Conservation (phyloP, 1,284 basidiomycete species). For the Leccinum huronense region DNA sequence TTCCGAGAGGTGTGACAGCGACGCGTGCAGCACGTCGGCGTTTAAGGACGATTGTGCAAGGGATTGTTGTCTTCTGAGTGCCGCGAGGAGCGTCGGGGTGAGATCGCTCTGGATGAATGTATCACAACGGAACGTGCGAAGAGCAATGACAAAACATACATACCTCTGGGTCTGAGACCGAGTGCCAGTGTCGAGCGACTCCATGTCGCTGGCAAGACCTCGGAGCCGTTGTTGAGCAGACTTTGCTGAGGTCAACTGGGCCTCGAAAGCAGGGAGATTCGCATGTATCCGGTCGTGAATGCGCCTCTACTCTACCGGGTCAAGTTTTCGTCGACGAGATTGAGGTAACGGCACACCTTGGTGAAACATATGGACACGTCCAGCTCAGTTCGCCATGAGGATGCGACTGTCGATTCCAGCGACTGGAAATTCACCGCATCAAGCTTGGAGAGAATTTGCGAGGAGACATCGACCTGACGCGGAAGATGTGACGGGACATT, state of each 20-base stretch:
- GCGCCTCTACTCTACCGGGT: conserved; percentile 43
- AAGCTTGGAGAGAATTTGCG: conserved; percentile 64
- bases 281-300: conserved; percentile 68
- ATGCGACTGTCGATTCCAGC: conserved; percentile 56
- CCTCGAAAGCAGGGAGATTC: conserved; percentile 61
- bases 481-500: conserved; percentile 68
- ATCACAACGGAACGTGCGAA: conserved; percentile 9
- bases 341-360: conserved; percentile 46
- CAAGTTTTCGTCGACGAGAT: conserved; percentile 5
- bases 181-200: conserved; percentile 41
- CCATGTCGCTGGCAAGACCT: conserved; percentile 52
- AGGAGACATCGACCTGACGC: conserved; percentile 61
- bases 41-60: conserved; percentile 61
- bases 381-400: conserved; percentile 69
- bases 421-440: conserved; percentile 57
- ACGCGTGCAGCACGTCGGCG: conserved; percentile 47
- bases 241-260: conserved; percentile 58
- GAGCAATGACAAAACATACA: conserved; percentile 10
- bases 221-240: conserved; percentile 61
- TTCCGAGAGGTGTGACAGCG: conserved; percentile 52
- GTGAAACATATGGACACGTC: conserved; percentile 64
- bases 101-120: conserved; percentile 56
- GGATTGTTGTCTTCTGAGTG: conserved; percentile 54
- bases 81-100: conserved; percentile 52
- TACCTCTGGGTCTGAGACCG: conserved; percentile 60